Evolutionary conservation across 345 rosid genomes (phyloP).

Genomic region (Eucalyptus tenuipes): DNA sequence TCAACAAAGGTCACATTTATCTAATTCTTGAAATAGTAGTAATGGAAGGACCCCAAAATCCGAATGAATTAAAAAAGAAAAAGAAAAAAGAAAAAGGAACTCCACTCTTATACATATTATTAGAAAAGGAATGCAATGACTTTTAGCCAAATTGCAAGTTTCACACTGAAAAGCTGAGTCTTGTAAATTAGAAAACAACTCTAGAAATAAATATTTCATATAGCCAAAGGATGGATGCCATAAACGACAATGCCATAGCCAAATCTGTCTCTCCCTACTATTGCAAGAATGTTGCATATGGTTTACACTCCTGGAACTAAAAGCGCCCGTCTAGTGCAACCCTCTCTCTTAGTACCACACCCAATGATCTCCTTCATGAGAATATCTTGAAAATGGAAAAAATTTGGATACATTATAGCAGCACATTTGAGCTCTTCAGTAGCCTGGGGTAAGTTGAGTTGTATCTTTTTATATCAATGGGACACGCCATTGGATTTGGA

Average conservation of each 20-base stretch:
- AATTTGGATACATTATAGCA: neutral
- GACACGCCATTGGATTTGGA: too few species aligned
- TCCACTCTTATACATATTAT: neutral
- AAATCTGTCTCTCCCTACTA: neutral
- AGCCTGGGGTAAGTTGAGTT: too few species aligned
- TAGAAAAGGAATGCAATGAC: neutral
- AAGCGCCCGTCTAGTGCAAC: neutral
- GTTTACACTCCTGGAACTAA: too few species aligned
- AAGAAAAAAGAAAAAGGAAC: too few species aligned
- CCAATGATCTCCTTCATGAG: neutral
- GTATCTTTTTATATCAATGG: too few species aligned
- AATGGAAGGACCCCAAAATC: neutral
- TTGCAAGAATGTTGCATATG: neutral
- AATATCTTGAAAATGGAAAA: neutral
- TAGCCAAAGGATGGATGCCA: neutral
- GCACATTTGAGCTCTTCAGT: neutral
- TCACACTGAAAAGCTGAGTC: neutral
- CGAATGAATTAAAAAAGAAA: too few species aligned
- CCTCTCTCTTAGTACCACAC: neutral
- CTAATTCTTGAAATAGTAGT: neutral
- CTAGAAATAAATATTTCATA: too few species aligned
- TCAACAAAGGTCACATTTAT: neutral
- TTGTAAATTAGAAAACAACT: neutral
- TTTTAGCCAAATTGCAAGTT: neutral
- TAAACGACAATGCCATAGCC: neutral